These are phyloP conservation scores for Nicotiana knightiana DNA, from an alignment of 257 asterid species.

Conservation along the genomic window DNA sequence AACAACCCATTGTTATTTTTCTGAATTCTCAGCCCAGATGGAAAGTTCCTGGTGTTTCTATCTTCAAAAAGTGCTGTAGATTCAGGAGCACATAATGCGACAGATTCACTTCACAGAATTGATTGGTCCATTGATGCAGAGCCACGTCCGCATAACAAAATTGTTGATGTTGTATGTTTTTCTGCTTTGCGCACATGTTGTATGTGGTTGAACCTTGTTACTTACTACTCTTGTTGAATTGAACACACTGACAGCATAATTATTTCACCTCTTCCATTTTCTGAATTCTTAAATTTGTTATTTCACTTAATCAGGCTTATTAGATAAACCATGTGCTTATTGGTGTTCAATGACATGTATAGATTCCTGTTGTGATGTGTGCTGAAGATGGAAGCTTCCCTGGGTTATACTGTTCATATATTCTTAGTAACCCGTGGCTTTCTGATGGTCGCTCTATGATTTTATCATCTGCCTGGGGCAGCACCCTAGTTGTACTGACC, in stretches of 20 bases:
- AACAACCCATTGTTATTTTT: not conserved
- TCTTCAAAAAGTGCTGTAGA: slow-evolving; percentile 72
- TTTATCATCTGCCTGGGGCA: slow-evolving; percentile 76
- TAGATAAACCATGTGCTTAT: not conserved
- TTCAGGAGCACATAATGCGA: slow-evolving; percentile 87
- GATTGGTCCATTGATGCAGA: slow-evolving; percentile 72
- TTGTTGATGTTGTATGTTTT: slow-evolving; percentile 62
- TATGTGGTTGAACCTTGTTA: not conserved
- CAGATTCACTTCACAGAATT: slow-evolving; percentile 71
- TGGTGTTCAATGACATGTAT: slow-evolving; percentile 1
- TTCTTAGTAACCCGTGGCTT: slow-evolving; percentile 75
- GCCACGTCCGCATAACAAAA: slow-evolving; percentile 28
- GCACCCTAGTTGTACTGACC: slow-evolving; percentile 52
- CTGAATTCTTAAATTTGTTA: not conserved
- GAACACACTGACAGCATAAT: not conserved
- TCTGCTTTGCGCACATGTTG: slow-evolving; percentile 7
- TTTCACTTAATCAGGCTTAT: not conserved
- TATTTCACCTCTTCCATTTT: not conserved
- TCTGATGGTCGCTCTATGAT: slow-evolving; percentile 73
- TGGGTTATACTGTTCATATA: slow-evolving; percentile 60
- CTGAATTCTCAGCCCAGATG: slow-evolving; percentile 64
- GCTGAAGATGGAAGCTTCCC: slow-evolving; percentile 84
- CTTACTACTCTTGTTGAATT: not conserved
- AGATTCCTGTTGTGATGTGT: slow-evolving; percentile 83
- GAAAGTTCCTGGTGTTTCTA: slow-evolving; percentile 63